These are phyloP conservation scores for Metarhizium rileyi DNA, from an alignment of 2,329 filamentous ascomycete species.

Conservation along the genomic window DNA sequence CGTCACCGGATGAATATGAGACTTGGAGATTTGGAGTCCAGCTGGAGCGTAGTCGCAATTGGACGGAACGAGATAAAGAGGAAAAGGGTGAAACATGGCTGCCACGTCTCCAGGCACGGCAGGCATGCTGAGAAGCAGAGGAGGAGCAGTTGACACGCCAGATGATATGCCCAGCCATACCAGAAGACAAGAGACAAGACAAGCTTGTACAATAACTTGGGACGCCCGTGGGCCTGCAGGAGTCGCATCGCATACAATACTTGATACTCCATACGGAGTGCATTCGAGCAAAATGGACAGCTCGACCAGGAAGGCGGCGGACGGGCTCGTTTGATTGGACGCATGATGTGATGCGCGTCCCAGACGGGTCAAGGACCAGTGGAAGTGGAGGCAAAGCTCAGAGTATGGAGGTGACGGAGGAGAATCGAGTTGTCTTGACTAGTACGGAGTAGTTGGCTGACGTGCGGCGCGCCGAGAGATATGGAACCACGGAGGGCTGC, in stretches of 20 bases:
- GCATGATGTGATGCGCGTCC: neutral
- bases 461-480: neutral
- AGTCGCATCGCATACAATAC: neutral
- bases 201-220: no score
- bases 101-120: neutral
- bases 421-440: neutral
- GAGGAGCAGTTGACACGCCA: neutral
- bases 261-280: neutral
- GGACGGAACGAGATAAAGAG: neutral
- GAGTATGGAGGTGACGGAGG: neutral
- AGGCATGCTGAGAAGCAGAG: neutral
- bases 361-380: neutral
- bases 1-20: neutral
- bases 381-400: neutral
- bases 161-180: neutral
- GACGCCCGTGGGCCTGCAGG: neutral
- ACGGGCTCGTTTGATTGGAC: neutral
- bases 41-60: neutral
- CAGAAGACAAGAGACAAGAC: neutral
- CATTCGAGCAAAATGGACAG: neutral
- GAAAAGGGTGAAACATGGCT: slow-evolving; percentile 3
- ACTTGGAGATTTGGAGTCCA: no score
- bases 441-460: neutral
- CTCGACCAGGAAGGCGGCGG: neutral
- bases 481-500: neutral